Evolutionary conservation across 2,329 filamentous ascomycete genomes (phyloP), one percentile per base, ranked within the genome.

Genomic region (Domatiomyces catenatus): DNA sequence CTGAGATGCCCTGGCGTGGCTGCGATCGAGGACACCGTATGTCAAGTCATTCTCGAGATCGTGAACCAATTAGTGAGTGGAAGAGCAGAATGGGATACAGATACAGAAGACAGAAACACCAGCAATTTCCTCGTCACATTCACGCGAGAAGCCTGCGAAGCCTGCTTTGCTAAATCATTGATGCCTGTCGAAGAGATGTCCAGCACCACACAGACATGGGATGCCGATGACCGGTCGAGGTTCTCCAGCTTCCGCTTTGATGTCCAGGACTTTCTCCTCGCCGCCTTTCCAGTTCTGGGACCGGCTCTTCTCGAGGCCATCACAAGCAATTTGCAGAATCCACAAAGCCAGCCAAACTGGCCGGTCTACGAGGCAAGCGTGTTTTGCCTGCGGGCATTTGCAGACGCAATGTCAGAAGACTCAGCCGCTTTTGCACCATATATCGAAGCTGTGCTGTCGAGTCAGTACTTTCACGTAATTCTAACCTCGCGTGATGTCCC

Each of bases 341-440:
- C 67, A 10, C 59, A 67, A n/a, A 46, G 56, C 19, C 59, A 56
- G 19, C 58, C 61, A 19, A 62, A 68, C 48, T 72, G 69, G 69
- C 63, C 62, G 36, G 65, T 61, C 7, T 70, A 71, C 32, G 70
- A 72, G 56, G 68, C 67, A 5, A 61, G 66, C 10, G 64, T 68
- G 44, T 71, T 70, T 54, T 69, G 68, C 50, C 62, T 72, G 42
- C 63, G 64, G 19, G 65, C 69, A 43, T 62, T 72, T 44, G 69
- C 69, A 3, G 69, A 72, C 53, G 66, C 68, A 2, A 64, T 71
- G 32, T 67, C 69, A 51, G 66, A 68, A n/a, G 68, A 69, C 26
- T 59, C 65, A 3, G 67, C 69, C 47, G 65, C 65, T 8, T 68
- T 70, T 42, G 60, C 66, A 47, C 63, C 65, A 44, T 56, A 70